Evolutionary conservation across 2,329 filamentous ascomycete genomes (phyloP), one percentile per base, ranked within the genome.

Genomic region (Fusarium cicatricum): DNA sequence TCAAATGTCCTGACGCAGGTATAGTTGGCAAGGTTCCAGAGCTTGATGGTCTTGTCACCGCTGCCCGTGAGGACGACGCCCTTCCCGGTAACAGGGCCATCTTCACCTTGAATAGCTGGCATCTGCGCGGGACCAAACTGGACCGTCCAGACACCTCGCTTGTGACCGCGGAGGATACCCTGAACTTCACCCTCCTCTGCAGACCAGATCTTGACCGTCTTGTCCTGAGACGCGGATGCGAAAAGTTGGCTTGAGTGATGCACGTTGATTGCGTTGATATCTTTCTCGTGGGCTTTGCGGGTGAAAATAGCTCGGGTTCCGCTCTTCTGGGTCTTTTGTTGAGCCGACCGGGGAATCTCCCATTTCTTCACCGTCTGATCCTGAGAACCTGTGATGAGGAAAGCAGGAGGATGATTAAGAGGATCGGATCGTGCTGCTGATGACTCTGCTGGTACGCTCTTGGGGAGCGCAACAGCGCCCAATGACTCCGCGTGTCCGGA

Each of bases 141-240:
- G 36, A 97, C 91, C 2, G 92, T 92, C 95, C 95, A 99, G 11
- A 99, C 94, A 73, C 96, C 95, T 72, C 95, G 87, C 71, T 91
- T 91, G 74, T 99, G 96, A 2, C 96, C 96, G 49, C 91, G 87
- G 15, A 99, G 84, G 28, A 99, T 92, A 62, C 95, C 96, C 60
- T 95, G 86, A 0, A 93, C 90, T 68, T 97, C 92, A 16, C 96
- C 93, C 71, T 95, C 91, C 64, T 93, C 89, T 7, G 89, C 83
- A 8, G 93, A 95, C 90, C 94, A 99, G 55, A 99, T 95, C 78
- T 98, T 99, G 64, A 98, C 92, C 0, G 92, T 96, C 64, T 92
- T 91, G 73, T 99, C 95, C 76, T 99, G 95, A 5, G 94, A 98
- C 26, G 95, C 94, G 1, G 95, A 97, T 3, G 94, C 96, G 70